Base-by-base conservation (phyloP, 192 early-diverging fungal species). In the Phlyctochytrium bullatum region DNA sequence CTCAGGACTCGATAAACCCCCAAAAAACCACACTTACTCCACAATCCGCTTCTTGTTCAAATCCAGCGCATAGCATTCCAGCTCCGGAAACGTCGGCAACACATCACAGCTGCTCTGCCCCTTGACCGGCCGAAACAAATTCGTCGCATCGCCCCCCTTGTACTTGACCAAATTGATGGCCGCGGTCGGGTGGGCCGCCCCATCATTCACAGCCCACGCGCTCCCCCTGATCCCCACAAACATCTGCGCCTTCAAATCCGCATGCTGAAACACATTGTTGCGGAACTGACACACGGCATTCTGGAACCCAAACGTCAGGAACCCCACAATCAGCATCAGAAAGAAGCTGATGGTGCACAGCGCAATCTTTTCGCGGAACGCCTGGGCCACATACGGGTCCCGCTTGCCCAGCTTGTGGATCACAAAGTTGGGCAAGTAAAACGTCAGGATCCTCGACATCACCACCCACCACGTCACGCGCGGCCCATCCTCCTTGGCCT, bases 321-420 rank as follows among this genome's bases (percentile, higher is more conserved):
- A 79, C 23, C 67, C 80, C 34, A 82, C 76, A 17, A 65, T 52
- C 2, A 16, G 50, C 72, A 79, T 79, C 40, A 82, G 50, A 0
- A 75, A 16, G 36, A 34, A 47, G 52, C 78, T 78, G 61, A 82
- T 78, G 30, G 75, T 70, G 71, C 77, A 79, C 27, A 83, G 70
- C 4, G 82, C 77, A 30, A 80, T 52, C 64, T 78, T 82, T 65
- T 82, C 80, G 20, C 80, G 61, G 70, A 65, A 82, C 2, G 80
- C 80, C 63, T 82, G 80, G 52, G 73, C 74, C 31, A 75, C 68
- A 40, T 52, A 35, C 33, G 23, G 30, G 60, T 75, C 77, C 52
- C 59, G 59, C 56, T 73, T 67, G 27, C 75, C 75, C 1, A 71
- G 27, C 32, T 31, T 34, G 1, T 24, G 2, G 29, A 71, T 23